Evolutionary conservation across 345 rosid species (phyloP).

Genomic region (Heritiera littoralis): DNA sequence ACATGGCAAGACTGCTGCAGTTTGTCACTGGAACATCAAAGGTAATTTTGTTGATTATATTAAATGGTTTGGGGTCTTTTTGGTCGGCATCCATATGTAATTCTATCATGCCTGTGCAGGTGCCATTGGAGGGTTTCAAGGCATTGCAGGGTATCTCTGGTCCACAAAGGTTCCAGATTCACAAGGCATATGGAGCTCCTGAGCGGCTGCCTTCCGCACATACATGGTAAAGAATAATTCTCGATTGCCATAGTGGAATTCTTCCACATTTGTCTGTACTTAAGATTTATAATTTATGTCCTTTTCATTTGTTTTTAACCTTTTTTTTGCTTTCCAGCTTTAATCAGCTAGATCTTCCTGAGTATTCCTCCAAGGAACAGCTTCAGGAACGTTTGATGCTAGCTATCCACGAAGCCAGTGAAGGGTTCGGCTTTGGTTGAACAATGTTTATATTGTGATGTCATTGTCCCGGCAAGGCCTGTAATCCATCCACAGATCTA

Average conservation of each 20-base stretch:
- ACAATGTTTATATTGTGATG: not conserved
- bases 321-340: constrained; percentile 56
- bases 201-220: constrained; percentile 94
- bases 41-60: constrained; percentile 40
- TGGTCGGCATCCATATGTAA: not conserved
- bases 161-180: constrained; percentile 92
- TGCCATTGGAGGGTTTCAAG: constrained; percentile 88
- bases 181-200: constrained; percentile 95
- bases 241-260: not conserved
- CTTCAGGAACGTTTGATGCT: constrained; percentile 85
- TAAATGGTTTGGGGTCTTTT: not conserved
- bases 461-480: constrained; percentile 5
- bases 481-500: constrained; percentile 21
- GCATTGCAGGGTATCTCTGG: constrained; percentile 97
- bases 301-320: not conserved
- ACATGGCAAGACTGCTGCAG: constrained; percentile 91
- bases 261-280: not conserved
- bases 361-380: constrained; percentile 77
- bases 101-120: constrained; percentile 43
- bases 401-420: constrained; percentile 95
- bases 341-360: constrained; percentile 95
- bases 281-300: not conserved
- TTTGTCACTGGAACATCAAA: constrained; percentile 97
- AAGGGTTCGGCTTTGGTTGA: constrained; percentile 96
- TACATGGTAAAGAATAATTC: constrained; percentile 63